phyloP scores from a whole-genome alignment of 2,329 filamentous ascomycete species.

The Xylariaceae sp. region DNA sequence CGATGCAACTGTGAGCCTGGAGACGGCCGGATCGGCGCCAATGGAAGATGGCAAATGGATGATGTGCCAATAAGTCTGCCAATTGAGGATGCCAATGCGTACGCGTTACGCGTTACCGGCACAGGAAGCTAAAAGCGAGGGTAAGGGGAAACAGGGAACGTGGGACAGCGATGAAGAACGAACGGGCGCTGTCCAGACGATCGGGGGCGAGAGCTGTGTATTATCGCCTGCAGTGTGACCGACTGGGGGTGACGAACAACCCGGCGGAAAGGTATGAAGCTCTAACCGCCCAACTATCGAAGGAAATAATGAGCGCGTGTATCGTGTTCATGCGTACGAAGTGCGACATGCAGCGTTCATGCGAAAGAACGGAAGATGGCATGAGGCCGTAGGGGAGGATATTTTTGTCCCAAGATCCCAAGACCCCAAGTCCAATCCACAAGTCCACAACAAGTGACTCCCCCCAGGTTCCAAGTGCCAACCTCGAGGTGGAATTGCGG shows the following conservation, averaged over 20 bases:
- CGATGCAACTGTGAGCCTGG: background rate
- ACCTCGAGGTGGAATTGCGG: conserved; percentile 6
- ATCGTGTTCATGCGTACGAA: conserved; percentile 12
- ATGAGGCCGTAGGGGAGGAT: conserved; percentile 18
- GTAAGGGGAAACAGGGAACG: conserved; percentile 6
- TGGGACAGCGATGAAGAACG: conserved; percentile 3
- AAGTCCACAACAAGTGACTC: too few relatives aligned
- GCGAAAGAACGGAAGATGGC: conserved; percentile 15
- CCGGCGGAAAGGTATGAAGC: conserved; percentile 23
- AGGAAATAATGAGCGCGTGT: conserved; percentile 14
- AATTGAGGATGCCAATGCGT: background rate
- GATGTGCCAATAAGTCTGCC: too few relatives aligned
- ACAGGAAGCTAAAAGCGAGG: conserved; percentile 7
- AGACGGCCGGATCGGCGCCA: conserved; percentile 5
- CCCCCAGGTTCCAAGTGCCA: background rate
- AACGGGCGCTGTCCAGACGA: conserved; percentile 8
- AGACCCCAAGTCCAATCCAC: too few relatives aligned
- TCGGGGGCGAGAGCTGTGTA: conserved; percentile 11
- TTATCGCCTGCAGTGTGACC: conserved; percentile 19
- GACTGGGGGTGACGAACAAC: conserved; percentile 19
- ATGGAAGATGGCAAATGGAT: background rate
- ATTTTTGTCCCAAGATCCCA: background rate
- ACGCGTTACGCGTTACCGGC: conserved; percentile 3
- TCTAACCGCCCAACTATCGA: conserved; percentile 25
- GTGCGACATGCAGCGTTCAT: conserved; percentile 20